Base-by-base conservation (phyloP, 1,284 basidiomycete species). In the Ustilago sp. region DNA sequence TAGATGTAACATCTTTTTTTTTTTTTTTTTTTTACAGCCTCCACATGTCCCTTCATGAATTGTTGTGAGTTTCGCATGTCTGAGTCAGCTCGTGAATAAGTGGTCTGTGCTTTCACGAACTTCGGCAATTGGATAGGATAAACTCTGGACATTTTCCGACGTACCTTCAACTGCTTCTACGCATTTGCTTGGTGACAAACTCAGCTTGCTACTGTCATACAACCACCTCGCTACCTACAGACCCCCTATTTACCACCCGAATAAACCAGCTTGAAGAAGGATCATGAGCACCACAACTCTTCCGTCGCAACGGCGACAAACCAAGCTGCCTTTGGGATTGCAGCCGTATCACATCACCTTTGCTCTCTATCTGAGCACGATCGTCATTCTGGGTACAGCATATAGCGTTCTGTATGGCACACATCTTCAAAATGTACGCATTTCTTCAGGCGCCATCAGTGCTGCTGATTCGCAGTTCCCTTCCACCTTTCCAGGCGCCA, bases 371-470 rank as follows among this genome's bases (percentile, higher is more conserved):
- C 74, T 89, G 19, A 80, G 86, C 1, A 77, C 88, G 51, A 83
- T 89, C 45, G 87, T 91, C 43, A 70, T 88, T 50, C 81, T 89
- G 55, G 90, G 90, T 31, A 91, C 90, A 0, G 63, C 88, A 45
- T 89, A 90, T 79, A 90, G 90, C 23, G 80, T 90, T 58, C 83
- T 92, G 80, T 89, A 91, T 3, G 87, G 90, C 53, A 84, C 80
- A 88, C 73, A 82, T 51, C 47, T 74, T 19, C 63, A 74, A 38
- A 82, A 83, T 15, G 60, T 73, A 2, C 63, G 65, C 60, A 65
- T 68, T 62, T 80, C 65, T 15, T 71, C 57, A 6, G 58, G 59
- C 90, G 36, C 89, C 8, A 9, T 50, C 38, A 59, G 41, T 7
- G 32, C 54, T 2, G 28, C 38, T 6, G 48, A 38, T 8, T 62